A percentile compares a stretch with the other conserved stretches of the same genome.
phyloP scores from a whole-genome alignment of 306 rosid genomes.

The Alnus glutinosa region DNA sequence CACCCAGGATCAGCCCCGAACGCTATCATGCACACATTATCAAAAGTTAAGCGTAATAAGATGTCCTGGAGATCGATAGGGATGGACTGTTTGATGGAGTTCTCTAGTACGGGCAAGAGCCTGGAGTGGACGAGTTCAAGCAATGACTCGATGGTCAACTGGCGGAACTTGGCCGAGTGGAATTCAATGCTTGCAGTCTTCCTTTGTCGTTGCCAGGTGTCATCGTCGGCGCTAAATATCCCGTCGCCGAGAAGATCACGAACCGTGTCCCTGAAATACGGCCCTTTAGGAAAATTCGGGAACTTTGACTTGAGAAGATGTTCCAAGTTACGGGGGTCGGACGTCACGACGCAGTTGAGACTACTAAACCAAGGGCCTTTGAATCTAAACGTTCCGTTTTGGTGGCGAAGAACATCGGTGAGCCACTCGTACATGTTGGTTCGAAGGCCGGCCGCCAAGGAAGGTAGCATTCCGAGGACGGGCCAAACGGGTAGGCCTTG shows the following conservation, averaged over 20 bases:
- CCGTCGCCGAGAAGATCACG: conserved; percentile 81
- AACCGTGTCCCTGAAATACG: conserved; percentile 59
- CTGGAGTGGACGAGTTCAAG: conserved; percentile 66
- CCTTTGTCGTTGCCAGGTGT: conserved; percentile 80
- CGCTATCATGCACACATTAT: conserved; percentile 89
- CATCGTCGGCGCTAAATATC: conserved; percentile 75
- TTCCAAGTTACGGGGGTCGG: conserved; percentile 85
- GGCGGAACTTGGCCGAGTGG: conserved; percentile 71
- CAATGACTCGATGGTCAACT: conserved; percentile 57
- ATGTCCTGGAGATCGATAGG: conserved; percentile 76
- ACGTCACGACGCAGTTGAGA: conserved; percentile 65
- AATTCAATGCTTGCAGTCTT: conserved; percentile 89
- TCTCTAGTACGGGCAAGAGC: conserved; percentile 57
- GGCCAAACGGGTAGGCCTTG: conserved; percentile 80
- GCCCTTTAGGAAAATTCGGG: conserved; percentile 71
- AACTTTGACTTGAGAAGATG: conserved; percentile 84
- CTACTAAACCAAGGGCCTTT: conserved; percentile 68
- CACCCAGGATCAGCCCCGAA: conserved; percentile 97
- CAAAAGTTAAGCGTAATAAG: conserved; percentile 75
- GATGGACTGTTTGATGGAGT: conserved; percentile 25
- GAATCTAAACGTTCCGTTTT: conserved; percentile 68
- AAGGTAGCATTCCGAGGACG: conserved; percentile 79
- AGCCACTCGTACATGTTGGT: conserved; percentile 72
- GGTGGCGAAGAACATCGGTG: conserved; percentile 36
- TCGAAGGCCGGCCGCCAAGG: conserved; percentile 44